Evolutionary conservation across 106 monocot genomes (phyloP).

Genomic region (Hemerocallis citrina): DNA sequence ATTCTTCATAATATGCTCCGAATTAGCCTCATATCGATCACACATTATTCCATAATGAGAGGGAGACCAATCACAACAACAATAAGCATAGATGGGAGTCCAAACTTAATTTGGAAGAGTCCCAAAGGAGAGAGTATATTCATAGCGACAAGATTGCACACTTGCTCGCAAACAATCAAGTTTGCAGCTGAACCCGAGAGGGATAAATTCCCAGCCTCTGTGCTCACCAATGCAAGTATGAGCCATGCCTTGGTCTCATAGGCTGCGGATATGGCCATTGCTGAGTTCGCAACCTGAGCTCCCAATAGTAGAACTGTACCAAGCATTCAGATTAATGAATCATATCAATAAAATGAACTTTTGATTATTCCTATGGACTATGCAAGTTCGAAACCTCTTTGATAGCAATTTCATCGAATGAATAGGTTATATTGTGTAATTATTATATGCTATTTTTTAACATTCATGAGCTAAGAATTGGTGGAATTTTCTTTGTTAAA

Average conservation of each 20-base stretch:
- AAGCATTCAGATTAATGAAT: too few species aligned
- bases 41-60: slow-evolving; percentile 1
- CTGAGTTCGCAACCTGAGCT: slow-evolving; percentile 3
- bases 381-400: too few species aligned
- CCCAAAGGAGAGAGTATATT: slow-evolving; percentile 4
- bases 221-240: slow-evolving; percentile 8
- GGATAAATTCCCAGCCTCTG: neutral
- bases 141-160: neutral
- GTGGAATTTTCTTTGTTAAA: too few species aligned
- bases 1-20: too few species aligned
- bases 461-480: too few species aligned
- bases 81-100: neutral
- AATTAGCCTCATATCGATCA: too few species aligned
- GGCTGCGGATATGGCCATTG: neutral
- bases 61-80: slow-evolving; percentile 4
- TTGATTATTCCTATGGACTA: too few species aligned
- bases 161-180: slow-evolving; percentile 4
- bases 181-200: neutral
- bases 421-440: too few species aligned
- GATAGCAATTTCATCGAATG: too few species aligned
- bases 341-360: too few species aligned
- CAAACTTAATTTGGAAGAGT: neutral
- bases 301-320: slow-evolving; percentile 5
- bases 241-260: slow-evolving; percentile 5
- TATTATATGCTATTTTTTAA: too few species aligned